Evolutionary conservation across 2,329 filamentous ascomycete genomes (phyloP).

Genomic region (Aureobasidium sp.): DNA sequence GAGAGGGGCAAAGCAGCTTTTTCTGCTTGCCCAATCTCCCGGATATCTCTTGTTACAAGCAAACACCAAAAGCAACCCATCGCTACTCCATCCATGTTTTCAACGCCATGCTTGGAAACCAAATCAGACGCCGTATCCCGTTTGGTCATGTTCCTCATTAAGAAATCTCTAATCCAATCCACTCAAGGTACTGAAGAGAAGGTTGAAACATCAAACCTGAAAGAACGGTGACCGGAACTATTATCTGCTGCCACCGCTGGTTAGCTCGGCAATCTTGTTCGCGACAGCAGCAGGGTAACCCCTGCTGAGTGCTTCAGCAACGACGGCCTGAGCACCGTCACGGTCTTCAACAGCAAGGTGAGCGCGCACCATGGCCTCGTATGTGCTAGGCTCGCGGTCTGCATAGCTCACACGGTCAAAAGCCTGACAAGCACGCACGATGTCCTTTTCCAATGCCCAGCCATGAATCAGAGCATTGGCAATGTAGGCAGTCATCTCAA

Average conservation of each 20-base stretch:
- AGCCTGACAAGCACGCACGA: conserved; percentile 68
- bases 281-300: conserved; percentile 89
- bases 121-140: neutral
- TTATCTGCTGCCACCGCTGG: conserved; percentile 36
- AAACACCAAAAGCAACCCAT: neutral
- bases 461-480: conserved; percentile 97
- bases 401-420: conserved; percentile 71
- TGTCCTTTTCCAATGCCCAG: conserved; percentile 79
- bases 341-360: conserved; percentile 80
- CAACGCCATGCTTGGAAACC: conserved; percentile 1
- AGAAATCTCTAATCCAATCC: neutral
- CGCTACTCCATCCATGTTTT: neutral
- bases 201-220: neutral
- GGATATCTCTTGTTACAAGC: conserved; percentile 11
- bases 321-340: conserved; percentile 66
- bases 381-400: conserved; percentile 91
- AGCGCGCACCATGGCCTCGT: conserved; percentile 95
- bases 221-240: neutral
- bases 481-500: conserved; percentile 93
- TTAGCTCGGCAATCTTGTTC: conserved; percentile 86
- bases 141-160: neutral
- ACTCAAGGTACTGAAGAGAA: conserved; percentile 2
- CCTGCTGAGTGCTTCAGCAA: conserved; percentile 81
- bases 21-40: neutral
- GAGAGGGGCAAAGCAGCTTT: neutral